Evolutionary conservation across 2,329 filamentous ascomycete genomes (phyloP).

Genomic region (Ophiostoma pallidulum): DNA sequence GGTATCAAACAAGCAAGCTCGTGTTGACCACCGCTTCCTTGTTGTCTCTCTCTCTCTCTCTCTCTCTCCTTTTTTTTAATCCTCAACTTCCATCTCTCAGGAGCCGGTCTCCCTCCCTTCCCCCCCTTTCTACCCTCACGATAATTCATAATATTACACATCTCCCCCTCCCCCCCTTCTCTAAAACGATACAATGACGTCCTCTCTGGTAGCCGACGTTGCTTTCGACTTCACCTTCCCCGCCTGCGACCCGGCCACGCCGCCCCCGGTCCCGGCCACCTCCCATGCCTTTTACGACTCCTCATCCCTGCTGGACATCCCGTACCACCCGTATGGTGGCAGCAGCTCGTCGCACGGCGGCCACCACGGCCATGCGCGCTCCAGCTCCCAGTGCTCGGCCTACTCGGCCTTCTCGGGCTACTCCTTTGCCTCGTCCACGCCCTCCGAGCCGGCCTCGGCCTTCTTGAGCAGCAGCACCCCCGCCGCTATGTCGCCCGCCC

Average conservation of each 20-base stretch:
- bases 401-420: conserved; percentile 42
- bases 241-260: conserved; percentile 41
- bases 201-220: conserved; percentile 53
- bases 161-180: conserved; percentile 8
- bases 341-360: not conserved
- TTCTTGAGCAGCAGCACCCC: conserved; percentile 32
- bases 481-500: not conserved
- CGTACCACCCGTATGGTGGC: conserved; percentile 26
- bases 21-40: conserved; percentile 4
- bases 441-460: conserved; percentile 56
- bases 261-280: conserved; percentile 28
- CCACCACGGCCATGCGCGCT: conserved; percentile 45
- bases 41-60: conserved; percentile 3
- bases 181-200: conserved; percentile 10
- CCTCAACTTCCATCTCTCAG: too few relatives aligned
- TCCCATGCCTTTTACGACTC: conserved; percentile 39
- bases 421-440: conserved; percentile 53
- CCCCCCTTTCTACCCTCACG: not conserved
- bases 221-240: conserved; percentile 53
- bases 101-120: conserved; percentile 21
- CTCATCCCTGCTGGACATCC: conserved; percentile 45
- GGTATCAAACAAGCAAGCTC: conserved; percentile 2
- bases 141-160: conserved; percentile 21
- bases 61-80: conserved; percentile 9
- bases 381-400: conserved; percentile 55